Evolutionary conservation across 2,329 filamentous ascomycete genomes (phyloP).

Genomic region (Paradendryphiella salina): DNA sequence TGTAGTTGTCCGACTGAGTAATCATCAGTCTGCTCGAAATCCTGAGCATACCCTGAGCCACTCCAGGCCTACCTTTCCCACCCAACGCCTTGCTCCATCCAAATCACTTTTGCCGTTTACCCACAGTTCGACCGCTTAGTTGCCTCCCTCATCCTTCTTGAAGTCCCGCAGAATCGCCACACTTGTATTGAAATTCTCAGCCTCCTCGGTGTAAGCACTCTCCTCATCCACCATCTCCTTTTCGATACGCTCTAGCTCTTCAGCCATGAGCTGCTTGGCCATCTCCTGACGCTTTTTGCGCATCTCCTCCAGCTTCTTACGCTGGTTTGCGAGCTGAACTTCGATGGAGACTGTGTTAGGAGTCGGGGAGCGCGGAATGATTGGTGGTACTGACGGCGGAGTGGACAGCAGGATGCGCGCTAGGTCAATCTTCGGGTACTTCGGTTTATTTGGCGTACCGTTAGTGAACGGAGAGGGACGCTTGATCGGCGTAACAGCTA

Average conservation of each 20-base stretch:
- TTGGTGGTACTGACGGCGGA: not conserved
- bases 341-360: constrained; percentile 10
- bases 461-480: constrained; percentile 5
- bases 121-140: not conserved
- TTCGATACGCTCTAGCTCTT: constrained; percentile 27
- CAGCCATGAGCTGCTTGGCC: constrained; percentile 21
- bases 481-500: constrained; percentile 6
- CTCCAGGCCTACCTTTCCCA: constrained; percentile 4
- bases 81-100: not conserved
- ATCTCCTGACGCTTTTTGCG: constrained; percentile 20
- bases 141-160: constrained; percentile 8
- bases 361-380: constrained; percentile 2
- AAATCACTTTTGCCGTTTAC: not conserved
- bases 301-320: constrained; percentile 20
- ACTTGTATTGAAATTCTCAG: constrained; percentile 18
- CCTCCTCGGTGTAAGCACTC: constrained; percentile 18
- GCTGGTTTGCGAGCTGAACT: constrained; percentile 21
- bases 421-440: constrained; percentile 13
- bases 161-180: constrained; percentile 26
- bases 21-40: not conserved
- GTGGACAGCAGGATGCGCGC: not conserved
- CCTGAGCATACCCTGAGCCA: not conserved
- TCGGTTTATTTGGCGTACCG: constrained; percentile 4
- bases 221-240: constrained; percentile 26
- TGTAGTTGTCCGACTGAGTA: not conserved